Conservation (phyloP, 2,329 filamentous ascomycete genomes). For the Colletotrichum incanum region DNA sequence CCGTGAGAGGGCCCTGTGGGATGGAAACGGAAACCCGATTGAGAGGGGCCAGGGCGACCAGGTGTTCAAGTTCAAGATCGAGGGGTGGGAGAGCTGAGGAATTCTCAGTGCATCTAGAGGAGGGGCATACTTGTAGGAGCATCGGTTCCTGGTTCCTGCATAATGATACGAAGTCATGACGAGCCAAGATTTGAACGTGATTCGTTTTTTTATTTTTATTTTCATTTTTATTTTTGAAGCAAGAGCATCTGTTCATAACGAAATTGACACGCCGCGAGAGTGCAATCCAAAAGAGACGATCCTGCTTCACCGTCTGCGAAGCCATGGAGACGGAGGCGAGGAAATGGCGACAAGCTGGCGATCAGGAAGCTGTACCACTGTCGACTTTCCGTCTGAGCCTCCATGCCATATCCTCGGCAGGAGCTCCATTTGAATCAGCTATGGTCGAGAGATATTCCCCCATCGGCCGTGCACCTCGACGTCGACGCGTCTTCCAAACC, state of each 20-base stretch:
- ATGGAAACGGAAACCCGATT: constrained; percentile 69
- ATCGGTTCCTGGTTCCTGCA: not conserved
- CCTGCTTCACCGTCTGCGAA: not conserved
- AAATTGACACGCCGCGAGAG: not conserved
- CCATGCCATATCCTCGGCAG: not conserved
- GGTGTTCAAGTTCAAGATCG: constrained; percentile 70
- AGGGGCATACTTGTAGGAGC: no score
- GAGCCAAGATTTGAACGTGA: not conserved
- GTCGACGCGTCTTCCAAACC: constrained; percentile 20
- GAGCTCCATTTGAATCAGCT: not conserved
- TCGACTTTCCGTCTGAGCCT: not conserved
- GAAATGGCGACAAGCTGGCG: not conserved
- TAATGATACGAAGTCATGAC: not conserved
- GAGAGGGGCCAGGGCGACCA: constrained; percentile 69
- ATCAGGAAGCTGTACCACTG: not conserved
- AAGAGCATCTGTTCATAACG: not conserved
- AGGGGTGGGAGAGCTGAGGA: constrained; percentile 62
- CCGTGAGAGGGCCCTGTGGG: constrained; percentile 73
- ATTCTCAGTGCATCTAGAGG: not conserved
- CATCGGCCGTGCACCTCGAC: constrained; percentile 8
- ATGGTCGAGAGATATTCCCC: not conserved
- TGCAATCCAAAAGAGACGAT: not conserved
- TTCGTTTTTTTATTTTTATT: no score
- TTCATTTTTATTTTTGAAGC: no score
- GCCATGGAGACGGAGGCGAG: not conserved